Evolutionary conservation across 352 stramenopile species (phyloP).

Genomic region (Aphanomyces astaci): DNA sequence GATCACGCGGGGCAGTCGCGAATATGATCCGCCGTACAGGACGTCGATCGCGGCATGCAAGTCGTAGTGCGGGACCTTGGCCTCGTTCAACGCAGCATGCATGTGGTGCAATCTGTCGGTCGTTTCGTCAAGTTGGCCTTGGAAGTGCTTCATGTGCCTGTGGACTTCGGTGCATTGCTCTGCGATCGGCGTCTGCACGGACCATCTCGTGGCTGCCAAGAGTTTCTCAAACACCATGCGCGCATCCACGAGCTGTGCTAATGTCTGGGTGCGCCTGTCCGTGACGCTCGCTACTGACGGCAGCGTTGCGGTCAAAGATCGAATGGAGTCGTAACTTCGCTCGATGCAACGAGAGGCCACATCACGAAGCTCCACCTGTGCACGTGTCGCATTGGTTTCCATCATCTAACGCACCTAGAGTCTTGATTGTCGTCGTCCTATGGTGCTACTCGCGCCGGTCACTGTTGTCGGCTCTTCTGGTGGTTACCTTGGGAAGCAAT

Average conservation of each 20-base stretch:
- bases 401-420: not conserved
- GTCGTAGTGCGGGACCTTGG: constrained; percentile 74
- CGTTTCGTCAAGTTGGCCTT: constrained; percentile 72
- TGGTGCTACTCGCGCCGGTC: not conserved
- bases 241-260: constrained; percentile 50
- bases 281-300: not conserved
- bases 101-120: constrained; percentile 79
- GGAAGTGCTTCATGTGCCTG: constrained; percentile 46
- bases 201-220: constrained; percentile 74
- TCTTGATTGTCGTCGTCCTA: not conserved
- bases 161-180: constrained; percentile 61
- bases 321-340: constrained; percentile 76
- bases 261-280: not conserved
- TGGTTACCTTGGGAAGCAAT: not conserved
- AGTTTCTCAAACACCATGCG: constrained; percentile 71
- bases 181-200: constrained; percentile 64
- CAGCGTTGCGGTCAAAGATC: not conserved
- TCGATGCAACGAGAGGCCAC: constrained; percentile 71
- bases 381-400: not conserved
- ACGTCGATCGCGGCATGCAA: constrained; percentile 72
- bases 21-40: constrained; percentile 66
- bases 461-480: not conserved
- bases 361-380: constrained; percentile 29
- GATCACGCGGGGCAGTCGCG: constrained; percentile 60
- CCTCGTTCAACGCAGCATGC: constrained; percentile 68